A percentile compares a stretch with the other conserved stretches of the same genome.
phyloP scores from a whole-genome alignment of 2,329 filamentous ascomycete genomes.

The Cadophora sp. region DNA sequence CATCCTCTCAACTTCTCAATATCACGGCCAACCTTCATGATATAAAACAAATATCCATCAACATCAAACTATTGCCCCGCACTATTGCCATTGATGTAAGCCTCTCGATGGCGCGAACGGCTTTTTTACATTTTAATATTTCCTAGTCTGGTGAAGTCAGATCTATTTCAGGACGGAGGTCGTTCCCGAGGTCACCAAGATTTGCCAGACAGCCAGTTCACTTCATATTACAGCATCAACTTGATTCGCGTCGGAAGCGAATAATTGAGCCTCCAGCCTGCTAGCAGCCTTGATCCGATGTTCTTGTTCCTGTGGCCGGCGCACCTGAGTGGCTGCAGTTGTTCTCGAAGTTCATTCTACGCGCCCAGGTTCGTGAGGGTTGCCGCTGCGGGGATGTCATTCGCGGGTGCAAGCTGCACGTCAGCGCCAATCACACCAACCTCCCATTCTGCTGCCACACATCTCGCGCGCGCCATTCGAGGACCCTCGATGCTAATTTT shows the following conservation, averaged over 20 bases:
- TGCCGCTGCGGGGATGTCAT: constrained; percentile 20
- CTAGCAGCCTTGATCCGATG: neutral
- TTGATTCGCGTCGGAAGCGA: neutral
- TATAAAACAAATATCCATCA: constrained; percentile 5
- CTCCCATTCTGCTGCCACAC: constrained; percentile 10
- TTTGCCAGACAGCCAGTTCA: constrained; percentile 3
- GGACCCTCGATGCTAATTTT: constrained; percentile 33
- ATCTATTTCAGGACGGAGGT: constrained; percentile 20
- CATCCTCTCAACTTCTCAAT: neutral
- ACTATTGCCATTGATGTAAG: constrained; percentile 6
- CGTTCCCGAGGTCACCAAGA: constrained; percentile 14
- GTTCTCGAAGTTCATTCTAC: constrained; percentile 8
- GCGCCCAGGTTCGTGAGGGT: constrained; percentile 19
- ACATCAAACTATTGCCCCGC: neutral
- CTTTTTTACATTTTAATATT: constrained; percentile 21
- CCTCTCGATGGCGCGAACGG: neutral
- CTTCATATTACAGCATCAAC: constrained; percentile 9
- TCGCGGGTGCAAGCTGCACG: constrained; percentile 27
- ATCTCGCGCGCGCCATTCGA: constrained; percentile 36
- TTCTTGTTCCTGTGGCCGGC: neutral
- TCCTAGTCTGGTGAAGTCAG: neutral
- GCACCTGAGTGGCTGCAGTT: constrained; percentile 10
- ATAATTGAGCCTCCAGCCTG: constrained; percentile 13
- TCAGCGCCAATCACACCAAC: constrained; percentile 26
- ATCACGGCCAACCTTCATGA: neutral